A percentile compares a stretch with the other conserved stretches of the same genome.
These are phyloP conservation scores for Solidago caesia DNA, from an alignment of 129 eudicot species.

Conservation along the genomic window DNA sequence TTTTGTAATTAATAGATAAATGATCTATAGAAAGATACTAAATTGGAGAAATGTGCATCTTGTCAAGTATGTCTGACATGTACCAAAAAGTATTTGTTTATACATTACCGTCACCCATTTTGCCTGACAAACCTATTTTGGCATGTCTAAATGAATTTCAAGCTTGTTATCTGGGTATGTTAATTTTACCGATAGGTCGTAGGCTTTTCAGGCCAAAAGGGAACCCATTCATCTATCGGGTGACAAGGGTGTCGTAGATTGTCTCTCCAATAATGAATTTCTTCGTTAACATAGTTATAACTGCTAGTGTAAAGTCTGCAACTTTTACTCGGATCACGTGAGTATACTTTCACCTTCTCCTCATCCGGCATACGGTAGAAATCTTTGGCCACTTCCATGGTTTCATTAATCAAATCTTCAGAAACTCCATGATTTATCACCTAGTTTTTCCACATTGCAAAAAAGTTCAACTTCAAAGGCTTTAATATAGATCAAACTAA, in stretches of 20 bases:
- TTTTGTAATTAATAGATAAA: too few species aligned
- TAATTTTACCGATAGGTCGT: slow-evolving; percentile 29
- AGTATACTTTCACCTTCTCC: slow-evolving; percentile 35
- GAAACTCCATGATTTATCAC: slow-evolving; percentile 46
- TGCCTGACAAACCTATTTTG: not conserved
- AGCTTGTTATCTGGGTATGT: not conserved
- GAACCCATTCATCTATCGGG: slow-evolving; percentile 33
- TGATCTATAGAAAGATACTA: too few species aligned
- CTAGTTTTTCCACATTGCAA: not conserved
- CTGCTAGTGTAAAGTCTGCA: slow-evolving; percentile 48
- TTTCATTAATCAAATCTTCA: slow-evolving; percentile 27
- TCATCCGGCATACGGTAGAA: slow-evolving; percentile 35
- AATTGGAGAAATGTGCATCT: too few species aligned
- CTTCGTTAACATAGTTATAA: slow-evolving; percentile 20
- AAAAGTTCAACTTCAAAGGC: not conserved
- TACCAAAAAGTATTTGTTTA: not conserved
- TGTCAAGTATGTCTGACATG: too few species aligned
- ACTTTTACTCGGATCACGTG: slow-evolving; percentile 33
- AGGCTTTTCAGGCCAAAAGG: slow-evolving; percentile 40
- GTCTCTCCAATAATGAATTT: slow-evolving; percentile 46
- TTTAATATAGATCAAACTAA: too few species aligned
- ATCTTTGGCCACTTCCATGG: slow-evolving; percentile 33
- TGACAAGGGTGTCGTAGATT: slow-evolving; percentile 42
- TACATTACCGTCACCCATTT: not conserved
- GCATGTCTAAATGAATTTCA: not conserved